phyloP scores from a whole-genome alignment of 176 grass and related monocot genomes.

The Hyparrhenia diplandra region DNA sequence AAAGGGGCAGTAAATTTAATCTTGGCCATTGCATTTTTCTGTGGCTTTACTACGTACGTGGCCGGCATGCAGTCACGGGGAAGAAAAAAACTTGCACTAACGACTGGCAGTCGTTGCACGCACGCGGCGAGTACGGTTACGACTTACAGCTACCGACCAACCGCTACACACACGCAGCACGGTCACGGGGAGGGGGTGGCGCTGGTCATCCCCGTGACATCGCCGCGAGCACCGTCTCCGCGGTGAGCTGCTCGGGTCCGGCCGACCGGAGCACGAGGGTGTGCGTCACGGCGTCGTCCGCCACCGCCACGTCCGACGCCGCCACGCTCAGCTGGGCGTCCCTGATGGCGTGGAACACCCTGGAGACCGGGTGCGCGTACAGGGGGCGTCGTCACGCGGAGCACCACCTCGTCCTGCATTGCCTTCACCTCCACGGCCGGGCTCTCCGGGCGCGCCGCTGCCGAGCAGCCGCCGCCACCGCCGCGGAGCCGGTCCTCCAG shows the following conservation, averaged over 20 bases:
- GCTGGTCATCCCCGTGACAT: slow-evolving; percentile 36
- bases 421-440: slow-evolving; percentile 59
- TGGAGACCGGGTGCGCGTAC: slow-evolving; percentile 49
- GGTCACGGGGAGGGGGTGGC: slow-evolving; percentile 48
- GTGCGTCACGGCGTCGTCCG: slow-evolving; percentile 56
- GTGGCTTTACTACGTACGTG: neutral
- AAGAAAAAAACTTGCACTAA: neutral
- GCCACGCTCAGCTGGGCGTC: slow-evolving; percentile 44
- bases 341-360: slow-evolving; percentile 49
- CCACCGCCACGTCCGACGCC: slow-evolving; percentile 52
- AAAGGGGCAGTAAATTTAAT: neutral
- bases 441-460: slow-evolving; percentile 10
- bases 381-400: slow-evolving; percentile 68
- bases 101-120: slow-evolving; percentile 30
- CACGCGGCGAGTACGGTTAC: neutral
- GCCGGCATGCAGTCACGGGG: slow-evolving; percentile 11
- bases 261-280: slow-evolving; percentile 62
- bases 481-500: slow-evolving; percentile 49
- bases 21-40: neutral
- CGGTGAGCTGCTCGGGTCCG: slow-evolving; percentile 46
- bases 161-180: no score
- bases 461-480: neutral
- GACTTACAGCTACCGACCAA: neutral
- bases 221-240: slow-evolving; percentile 53
- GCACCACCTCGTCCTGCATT: slow-evolving; percentile 62